Conservation (phyloP, 2,329 filamentous ascomycete genomes). For the Pseudogymnoascus sp. region DNA sequence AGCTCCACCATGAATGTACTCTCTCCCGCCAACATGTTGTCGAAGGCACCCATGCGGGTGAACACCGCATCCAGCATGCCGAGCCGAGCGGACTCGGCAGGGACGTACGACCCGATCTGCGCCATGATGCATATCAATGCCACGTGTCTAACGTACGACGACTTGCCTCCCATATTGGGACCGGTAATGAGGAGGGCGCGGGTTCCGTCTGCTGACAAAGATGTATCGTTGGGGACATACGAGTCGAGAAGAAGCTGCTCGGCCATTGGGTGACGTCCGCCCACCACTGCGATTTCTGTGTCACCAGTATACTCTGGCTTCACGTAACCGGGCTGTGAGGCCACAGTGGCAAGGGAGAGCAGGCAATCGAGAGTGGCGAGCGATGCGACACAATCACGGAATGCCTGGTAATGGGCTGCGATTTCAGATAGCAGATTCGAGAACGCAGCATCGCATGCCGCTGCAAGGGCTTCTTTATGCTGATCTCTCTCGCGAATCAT, state of each 20-base stretch:
- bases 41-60: constrained; percentile 89
- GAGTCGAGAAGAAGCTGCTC: constrained; percentile 77
- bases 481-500: constrained; percentile 84
- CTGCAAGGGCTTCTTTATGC: constrained; percentile 85
- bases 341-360: constrained; percentile 75
- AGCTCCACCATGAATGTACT: constrained; percentile 98
- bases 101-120: constrained; percentile 90
- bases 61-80: constrained; percentile 87
- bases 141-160: constrained; percentile 89
- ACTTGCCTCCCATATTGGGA: constrained; percentile 98
- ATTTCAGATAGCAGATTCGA: constrained; percentile 62
- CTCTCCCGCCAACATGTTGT: constrained; percentile 93
- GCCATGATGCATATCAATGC: constrained; percentile 90
- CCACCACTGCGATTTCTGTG: constrained; percentile 58
- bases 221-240: constrained; percentile 86
- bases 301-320: constrained; percentile 62
- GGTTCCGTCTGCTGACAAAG: constrained; percentile 61
- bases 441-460: constrained; percentile 84
- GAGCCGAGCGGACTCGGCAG: constrained; percentile 63
- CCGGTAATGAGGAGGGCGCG: constrained; percentile 66
- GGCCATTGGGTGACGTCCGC: constrained; percentile 89
- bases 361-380: constrained; percentile 86
- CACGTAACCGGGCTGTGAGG: constrained; percentile 77
- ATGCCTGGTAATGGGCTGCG: constrained; percentile 74
- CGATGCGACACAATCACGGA: constrained; percentile 80